These are phyloP conservation scores for Trypanosomatidae sp. DNA, from an alignment of 208 protist species.

Conservation along the genomic window DNA sequence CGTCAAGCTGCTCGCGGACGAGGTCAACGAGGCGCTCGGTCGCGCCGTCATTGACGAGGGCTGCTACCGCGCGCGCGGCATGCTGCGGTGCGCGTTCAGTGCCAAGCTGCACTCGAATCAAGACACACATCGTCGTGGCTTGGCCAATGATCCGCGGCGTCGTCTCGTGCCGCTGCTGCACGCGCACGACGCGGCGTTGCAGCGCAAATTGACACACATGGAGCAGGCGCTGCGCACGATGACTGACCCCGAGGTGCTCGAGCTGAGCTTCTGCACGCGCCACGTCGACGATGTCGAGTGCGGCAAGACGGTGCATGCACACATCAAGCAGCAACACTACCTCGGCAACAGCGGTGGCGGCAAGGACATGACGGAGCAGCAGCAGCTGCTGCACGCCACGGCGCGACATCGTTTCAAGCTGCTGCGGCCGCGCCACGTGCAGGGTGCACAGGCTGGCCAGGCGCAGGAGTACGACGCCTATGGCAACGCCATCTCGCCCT, in stretches of 20 bases:
- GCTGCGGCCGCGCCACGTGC: conserved; percentile 23
- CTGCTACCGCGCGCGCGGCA: conserved; percentile 59
- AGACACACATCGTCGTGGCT: conserved; percentile 6
- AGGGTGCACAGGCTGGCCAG: conserved; percentile 29
- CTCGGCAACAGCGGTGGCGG: conserved; percentile 1
- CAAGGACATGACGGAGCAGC: conserved; percentile 2
- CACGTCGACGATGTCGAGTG: conserved; percentile 16
- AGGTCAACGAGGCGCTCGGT: conserved; percentile 62
- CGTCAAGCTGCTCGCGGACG: conserved; percentile 59
- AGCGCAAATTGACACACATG: conserved; percentile 30
- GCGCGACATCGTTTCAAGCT: conserved; percentile 29
- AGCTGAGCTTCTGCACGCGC: conserved; percentile 50
- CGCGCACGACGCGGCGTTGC: conserved; percentile 28
- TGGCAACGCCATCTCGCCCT: conserved; percentile 59
- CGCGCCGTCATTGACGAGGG: conserved; percentile 42
- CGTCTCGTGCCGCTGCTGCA: conserved; percentile 27
- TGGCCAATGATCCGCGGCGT: conserved; percentile 5
- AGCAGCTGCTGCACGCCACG: conserved; percentile 8
- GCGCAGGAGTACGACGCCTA: conserved; percentile 63
- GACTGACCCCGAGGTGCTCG: conserved; percentile 52
- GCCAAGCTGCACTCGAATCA: conserved; percentile 24
- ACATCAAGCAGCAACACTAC: conserved; percentile 4
- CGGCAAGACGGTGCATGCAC: not conserved
- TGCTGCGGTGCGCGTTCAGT: conserved; percentile 73
- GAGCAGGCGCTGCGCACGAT: conserved; percentile 28